phyloP scores from a whole-genome alignment of 176 grass and related monocot species.

The Thinopyrum elongatum region DNA sequence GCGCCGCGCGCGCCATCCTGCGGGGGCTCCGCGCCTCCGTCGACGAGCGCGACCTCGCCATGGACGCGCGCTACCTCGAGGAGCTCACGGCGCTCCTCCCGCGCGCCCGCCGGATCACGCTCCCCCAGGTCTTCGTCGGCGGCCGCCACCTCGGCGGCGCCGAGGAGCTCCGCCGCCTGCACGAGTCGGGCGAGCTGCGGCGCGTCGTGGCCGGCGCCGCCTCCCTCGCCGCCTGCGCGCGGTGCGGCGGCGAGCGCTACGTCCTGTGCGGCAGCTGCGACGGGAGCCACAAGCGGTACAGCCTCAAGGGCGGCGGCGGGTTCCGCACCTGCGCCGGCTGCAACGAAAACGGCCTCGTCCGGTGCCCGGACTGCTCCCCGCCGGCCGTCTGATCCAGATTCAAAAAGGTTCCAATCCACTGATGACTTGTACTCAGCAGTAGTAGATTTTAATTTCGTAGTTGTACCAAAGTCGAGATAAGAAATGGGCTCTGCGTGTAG shows the following conservation, averaged over 20 bases:
- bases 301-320: conserved; percentile 55
- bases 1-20: conserved; percentile 56
- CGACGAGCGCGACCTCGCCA: conserved; percentile 74
- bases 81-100: conserved; percentile 53
- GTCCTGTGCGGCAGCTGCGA: conserved; percentile 63
- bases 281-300: conserved; percentile 74
- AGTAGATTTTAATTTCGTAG: conserved; percentile 27
- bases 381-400: conserved; percentile 46
- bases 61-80: conserved; percentile 59
- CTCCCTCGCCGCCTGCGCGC: conserved; percentile 31
- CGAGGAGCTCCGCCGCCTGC: conserved; percentile 60
- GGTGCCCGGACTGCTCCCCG: conserved; percentile 72
- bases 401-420: conserved; percentile 29
- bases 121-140: conserved; percentile 74
- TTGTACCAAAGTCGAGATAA: conserved; percentile 10
- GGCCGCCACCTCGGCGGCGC: conserved; percentile 63
- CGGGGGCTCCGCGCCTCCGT: conserved; percentile 60
- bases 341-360: conserved; percentile 98
- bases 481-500: conserved; percentile 26
- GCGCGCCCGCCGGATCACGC: conserved; percentile 31
- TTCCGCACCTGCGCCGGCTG: conserved; percentile 71
- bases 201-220: conserved; percentile 41
- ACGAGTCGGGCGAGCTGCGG: conserved; percentile 70
- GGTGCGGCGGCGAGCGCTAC: conserved; percentile 62
- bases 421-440: not conserved